Evolutionary conservation across 1,284 basidiomycete species (phyloP).

Genomic region (Leccinum insolens): DNA sequence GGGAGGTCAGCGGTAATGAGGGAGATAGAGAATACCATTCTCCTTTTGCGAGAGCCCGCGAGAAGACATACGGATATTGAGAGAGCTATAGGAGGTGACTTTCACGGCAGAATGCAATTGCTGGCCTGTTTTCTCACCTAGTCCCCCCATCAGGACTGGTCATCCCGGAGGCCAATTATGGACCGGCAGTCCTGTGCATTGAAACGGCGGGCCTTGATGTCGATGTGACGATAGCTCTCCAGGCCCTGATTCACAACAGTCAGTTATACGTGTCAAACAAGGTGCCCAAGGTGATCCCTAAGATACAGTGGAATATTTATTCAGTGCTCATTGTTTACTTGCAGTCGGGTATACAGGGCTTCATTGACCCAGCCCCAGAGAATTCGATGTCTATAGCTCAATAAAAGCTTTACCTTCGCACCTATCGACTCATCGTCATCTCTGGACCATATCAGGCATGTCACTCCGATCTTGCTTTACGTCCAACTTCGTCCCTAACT

Average conservation of each 20-base stretch:
- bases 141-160: conserved; percentile 55
- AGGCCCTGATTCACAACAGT: conserved; percentile 79
- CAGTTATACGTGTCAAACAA: conserved; percentile 82
- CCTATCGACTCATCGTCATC: no score
- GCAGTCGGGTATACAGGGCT: conserved; percentile 71
- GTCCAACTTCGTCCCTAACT: no score
- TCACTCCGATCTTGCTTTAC: no score
- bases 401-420: no score
- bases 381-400: no score
- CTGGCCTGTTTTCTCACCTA: conserved; percentile 11
- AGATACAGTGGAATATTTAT: conserved; percentile 14
- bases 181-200: conserved; percentile 46
- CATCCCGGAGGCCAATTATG: conserved; percentile 67
- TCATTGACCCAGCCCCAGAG: conserved; percentile 75
- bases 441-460: no score
- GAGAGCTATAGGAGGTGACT: conserved; percentile 35
- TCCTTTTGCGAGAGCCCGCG: conserved; percentile 48
- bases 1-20: conserved; percentile 57
- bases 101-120: conserved; percentile 8
- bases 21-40: conserved; percentile 56
- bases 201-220: conserved; percentile 57
- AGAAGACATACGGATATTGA: conserved; percentile 48
- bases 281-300: conserved; percentile 56
- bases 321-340: conserved; percentile 18
- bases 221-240: conserved; percentile 81